A percentile compares a stretch with the other conserved stretches of the same genome.
Conservation (phyloP, 176 grass and related monocot genomes). For the Chrysopogon serrulatus region DNA sequence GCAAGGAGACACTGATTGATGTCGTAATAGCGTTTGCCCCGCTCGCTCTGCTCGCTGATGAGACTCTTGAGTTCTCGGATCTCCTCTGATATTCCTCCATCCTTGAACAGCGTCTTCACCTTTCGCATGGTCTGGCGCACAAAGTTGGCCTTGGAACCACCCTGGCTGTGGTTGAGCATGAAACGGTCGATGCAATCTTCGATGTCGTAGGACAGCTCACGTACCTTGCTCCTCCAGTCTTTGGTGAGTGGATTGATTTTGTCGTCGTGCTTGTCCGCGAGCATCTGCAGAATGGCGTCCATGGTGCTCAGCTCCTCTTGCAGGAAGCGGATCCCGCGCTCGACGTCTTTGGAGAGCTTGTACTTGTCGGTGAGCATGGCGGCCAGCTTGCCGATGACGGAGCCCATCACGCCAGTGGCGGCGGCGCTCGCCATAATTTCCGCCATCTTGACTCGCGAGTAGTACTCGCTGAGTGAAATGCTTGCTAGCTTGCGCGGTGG, state of each 20-base stretch:
- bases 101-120: not conserved
- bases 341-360: not conserved
- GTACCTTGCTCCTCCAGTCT: not conserved
- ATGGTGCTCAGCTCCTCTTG: not conserved
- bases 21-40: not conserved
- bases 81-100: too few relatives aligned
- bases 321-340: not conserved
- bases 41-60: not conserved
- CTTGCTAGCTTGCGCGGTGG: not conserved
- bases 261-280: not conserved
- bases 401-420: not conserved
- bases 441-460: not conserved
- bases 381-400: not conserved
- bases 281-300: not conserved
- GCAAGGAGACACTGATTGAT: not conserved
- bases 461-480: not conserved
- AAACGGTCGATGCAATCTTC: too few relatives aligned
- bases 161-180: too few relatives aligned
- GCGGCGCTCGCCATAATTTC: not conserved
- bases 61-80: not conserved
- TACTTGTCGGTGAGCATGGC: not conserved
- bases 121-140: not conserved
- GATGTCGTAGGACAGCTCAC: too few relatives aligned
- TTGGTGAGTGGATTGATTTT: not conserved
- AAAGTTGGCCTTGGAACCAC: too few relatives aligned